Percentiles rank a stretch among this genome's conserved stretches.
These are phyloP conservation scores for Fusarium ramigenum DNA, from an alignment of 2,329 filamentous ascomycete species.

Conservation along the genomic window DNA sequence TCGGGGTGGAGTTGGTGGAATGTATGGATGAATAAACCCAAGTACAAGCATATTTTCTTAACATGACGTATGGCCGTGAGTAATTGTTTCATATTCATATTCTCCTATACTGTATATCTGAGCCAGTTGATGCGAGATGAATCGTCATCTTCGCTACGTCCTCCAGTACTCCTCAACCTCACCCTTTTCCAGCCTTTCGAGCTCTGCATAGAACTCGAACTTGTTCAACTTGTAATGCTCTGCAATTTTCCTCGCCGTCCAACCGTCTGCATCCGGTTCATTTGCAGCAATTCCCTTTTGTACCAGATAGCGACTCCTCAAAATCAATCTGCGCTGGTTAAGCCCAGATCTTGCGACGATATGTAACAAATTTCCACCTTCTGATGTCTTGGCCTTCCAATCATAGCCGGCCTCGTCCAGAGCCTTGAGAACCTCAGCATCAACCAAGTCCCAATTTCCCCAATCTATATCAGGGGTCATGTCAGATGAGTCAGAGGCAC, in stretches of 20 bases:
- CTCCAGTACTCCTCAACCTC: neutral
- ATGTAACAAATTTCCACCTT: neutral
- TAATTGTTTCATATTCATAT: neutral
- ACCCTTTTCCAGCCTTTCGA: neutral
- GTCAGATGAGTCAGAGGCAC: too few relatives aligned
- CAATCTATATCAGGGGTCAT: too few relatives aligned
- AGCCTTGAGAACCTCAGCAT: accelerated
- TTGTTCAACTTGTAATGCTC: neutral
- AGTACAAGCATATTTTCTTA: neutral
- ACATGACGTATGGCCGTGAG: neutral
- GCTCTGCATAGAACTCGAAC: accelerated
- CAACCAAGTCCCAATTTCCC: too few relatives aligned
- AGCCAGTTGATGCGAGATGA: neutral
- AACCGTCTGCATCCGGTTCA: neutral
- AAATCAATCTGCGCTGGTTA: accelerated
- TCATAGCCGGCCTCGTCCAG: accelerated
- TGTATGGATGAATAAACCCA: neutral
- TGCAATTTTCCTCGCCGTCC: neutral
- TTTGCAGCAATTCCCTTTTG: neutral
- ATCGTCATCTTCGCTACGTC: too few relatives aligned
- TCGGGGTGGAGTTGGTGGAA: neutral
- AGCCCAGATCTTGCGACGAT: neutral
- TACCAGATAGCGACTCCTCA: neutral
- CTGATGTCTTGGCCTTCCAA: neutral
- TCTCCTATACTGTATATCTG: neutral